Conservation (phyloP, 2,329 filamentous ascomycete species). For the Grosmannia serpens region DNA sequence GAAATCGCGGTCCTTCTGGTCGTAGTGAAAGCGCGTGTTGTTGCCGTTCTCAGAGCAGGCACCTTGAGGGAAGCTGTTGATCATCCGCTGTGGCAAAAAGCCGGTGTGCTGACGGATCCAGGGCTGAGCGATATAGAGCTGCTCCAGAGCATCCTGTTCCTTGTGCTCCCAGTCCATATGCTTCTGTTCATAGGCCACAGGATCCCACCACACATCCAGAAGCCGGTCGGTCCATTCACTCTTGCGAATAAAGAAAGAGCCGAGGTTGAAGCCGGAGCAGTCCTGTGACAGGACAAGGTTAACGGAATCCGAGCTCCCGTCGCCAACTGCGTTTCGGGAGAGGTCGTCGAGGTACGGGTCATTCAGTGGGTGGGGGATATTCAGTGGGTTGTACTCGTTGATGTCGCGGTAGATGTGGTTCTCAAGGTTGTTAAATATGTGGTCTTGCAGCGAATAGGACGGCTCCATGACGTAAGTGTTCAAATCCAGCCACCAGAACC, state of each 20-base stretch:
- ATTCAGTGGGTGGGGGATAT: constrained; percentile 74
- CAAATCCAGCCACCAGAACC: constrained; percentile 98
- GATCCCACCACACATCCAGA: constrained; percentile 97
- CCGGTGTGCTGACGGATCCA: constrained; percentile 84
- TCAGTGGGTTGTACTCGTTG: constrained; percentile 89
- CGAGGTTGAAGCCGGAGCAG: constrained; percentile 90
- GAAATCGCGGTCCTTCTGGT: constrained; percentile 77
- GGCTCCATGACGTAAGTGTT: constrained; percentile 99
- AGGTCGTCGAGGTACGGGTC: constrained; percentile 65
- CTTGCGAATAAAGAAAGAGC: constrained; percentile 83
- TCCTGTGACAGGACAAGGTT: constrained; percentile 87
- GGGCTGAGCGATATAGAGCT: constrained; percentile 81
- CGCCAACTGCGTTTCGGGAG: constrained; percentile 61
- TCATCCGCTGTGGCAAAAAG: constrained; percentile 81
- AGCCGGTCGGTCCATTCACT: constrained; percentile 83
- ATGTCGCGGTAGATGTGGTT: constrained; percentile 83
- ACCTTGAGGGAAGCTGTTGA: constrained; percentile 88
- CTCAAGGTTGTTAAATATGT: constrained; percentile 75
- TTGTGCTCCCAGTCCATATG: constrained; percentile 99
- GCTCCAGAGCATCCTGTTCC: constrained; percentile 89
- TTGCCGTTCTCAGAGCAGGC: constrained; percentile 73
- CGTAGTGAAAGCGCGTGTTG: constrained; percentile 73
- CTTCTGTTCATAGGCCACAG: constrained; percentile 92
- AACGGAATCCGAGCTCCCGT: constrained; percentile 66
- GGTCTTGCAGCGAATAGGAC: constrained; percentile 73